Percentiles rank a stretch among this genome's conserved stretches.
These are phyloP conservation scores for Trifolium dubium DNA, from an alignment of 306 rosid genomes.

Conservation along the genomic window DNA sequence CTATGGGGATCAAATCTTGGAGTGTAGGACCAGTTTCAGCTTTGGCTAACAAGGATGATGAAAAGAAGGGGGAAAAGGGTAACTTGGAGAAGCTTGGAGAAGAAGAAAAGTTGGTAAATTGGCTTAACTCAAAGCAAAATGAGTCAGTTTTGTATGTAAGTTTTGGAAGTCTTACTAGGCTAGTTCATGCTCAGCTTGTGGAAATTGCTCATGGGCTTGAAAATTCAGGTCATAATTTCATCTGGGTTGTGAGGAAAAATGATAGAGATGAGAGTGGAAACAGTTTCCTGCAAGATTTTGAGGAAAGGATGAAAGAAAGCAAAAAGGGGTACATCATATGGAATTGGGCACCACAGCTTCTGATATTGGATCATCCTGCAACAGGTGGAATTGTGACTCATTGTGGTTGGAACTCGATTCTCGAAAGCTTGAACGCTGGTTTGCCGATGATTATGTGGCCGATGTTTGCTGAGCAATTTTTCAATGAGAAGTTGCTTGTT, in stretches of 20 bases:
- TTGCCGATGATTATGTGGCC: background rate
- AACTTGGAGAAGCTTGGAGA: background rate
- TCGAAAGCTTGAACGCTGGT: background rate
- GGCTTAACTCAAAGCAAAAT: background rate
- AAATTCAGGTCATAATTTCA: background rate
- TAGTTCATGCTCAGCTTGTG: background rate
- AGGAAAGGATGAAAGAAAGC: background rate
- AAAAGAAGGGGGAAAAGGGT: background rate
- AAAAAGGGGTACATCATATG: background rate
- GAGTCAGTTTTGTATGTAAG: background rate
- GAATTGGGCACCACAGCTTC: background rate
- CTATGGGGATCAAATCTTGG: slow-evolving; percentile 39
- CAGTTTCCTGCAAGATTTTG: background rate
- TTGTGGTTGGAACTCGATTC: background rate
- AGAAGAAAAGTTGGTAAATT: slow-evolving; percentile 4
- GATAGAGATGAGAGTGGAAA: background rate
- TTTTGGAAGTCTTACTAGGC: background rate
- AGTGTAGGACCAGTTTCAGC: slow-evolving; percentile 41
- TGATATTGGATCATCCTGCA: background rate
- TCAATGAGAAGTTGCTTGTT: background rate
- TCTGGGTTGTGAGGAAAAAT: background rate
- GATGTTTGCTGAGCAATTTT: background rate
- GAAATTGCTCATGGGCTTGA: background rate
- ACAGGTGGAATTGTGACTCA: background rate
- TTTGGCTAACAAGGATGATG: slow-evolving; percentile 16